A percentile compares a stretch with the other conserved stretches of the same genome.
Conservation (phyloP, 129 eudicot genomes). For the Lactuca saligna region DNA sequence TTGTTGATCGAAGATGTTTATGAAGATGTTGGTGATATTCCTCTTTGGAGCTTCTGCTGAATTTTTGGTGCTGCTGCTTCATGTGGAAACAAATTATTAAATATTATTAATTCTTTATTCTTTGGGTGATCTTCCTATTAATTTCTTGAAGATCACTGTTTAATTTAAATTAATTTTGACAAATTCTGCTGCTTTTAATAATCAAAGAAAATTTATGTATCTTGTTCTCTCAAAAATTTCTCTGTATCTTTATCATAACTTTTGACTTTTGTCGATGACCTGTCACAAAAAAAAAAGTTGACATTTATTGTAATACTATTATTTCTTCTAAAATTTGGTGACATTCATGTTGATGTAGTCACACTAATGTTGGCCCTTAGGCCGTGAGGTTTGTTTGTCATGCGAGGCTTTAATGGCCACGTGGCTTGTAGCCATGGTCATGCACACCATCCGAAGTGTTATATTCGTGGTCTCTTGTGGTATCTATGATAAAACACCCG, state of each 20-base stretch:
- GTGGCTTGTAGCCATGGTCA: no score
- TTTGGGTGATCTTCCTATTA: conserved; percentile 30
- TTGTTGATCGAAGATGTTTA: conserved; percentile 37
- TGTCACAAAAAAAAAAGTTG: not conserved
- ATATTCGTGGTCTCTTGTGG: no score
- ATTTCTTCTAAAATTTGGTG: not conserved
- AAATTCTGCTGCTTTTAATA: conserved; percentile 15
- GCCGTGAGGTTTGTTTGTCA: no score
- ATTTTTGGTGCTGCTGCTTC: conserved; percentile 29
- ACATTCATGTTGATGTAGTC: not conserved
- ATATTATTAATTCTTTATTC: conserved; percentile 20
- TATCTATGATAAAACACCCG: no score
- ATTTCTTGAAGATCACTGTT: conserved; percentile 25
- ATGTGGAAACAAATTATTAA: not conserved
- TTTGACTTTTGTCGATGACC: conserved; percentile 17
- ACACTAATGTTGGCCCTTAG: not conserved
- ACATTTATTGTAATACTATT: not conserved
- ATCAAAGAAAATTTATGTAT: not conserved
- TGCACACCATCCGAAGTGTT: no score
- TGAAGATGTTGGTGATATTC: conserved; percentile 57
- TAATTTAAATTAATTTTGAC: conserved; percentile 7
- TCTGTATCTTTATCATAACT: not conserved
- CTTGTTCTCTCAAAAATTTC: not conserved
- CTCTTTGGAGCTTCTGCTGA: conserved; percentile 85
- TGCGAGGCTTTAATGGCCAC: no score